phyloP scores from a whole-genome alignment of 371 early-diverging fungal species.

The Quaeritorhiza haematococci region DNA sequence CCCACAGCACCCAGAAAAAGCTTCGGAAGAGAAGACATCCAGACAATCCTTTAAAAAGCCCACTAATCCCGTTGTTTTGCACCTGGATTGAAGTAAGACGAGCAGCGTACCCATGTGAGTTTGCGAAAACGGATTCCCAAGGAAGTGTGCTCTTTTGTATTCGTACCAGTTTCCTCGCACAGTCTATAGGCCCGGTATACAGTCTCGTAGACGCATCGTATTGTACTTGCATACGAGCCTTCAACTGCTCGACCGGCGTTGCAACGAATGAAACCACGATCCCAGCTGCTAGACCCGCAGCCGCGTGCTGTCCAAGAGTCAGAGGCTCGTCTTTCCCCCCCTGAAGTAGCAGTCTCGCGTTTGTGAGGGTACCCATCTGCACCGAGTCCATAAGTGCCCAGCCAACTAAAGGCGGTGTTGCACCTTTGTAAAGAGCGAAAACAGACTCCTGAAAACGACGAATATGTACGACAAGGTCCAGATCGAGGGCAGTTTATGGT shows the following conservation, averaged over 20 bases:
- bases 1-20: slow-evolving; percentile 89
- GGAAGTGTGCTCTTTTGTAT: too few relatives aligned
- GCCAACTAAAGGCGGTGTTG: slow-evolving; percentile 87
- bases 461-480: background rate
- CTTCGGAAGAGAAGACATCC: slow-evolving; percentile 79
- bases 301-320: slow-evolving; percentile 25
- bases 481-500: too few relatives aligned
- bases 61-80: slow-evolving; percentile 68
- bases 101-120: too few relatives aligned
- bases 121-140: too few relatives aligned
- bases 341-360: slow-evolving; percentile 67
- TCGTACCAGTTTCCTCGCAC: slow-evolving; percentile 71
- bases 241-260: slow-evolving; percentile 76
- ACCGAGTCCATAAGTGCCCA: slow-evolving; percentile 84
- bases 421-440: slow-evolving; percentile 40
- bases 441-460: background rate
- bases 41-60: slow-evolving; percentile 77
- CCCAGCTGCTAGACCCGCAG: slow-evolving; percentile 68
- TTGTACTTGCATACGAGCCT: slow-evolving; percentile 73
- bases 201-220: slow-evolving; percentile 65
- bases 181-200: slow-evolving; percentile 84
- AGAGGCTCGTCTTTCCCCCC: slow-evolving; percentile 44
- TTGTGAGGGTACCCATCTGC: slow-evolving; percentile 78
- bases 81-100: slow-evolving; percentile 33
- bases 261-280: slow-evolving; percentile 85